phyloP scores from a whole-genome alignment of 2,329 filamentous ascomycete species.

The Elsinoe arachidis region DNA sequence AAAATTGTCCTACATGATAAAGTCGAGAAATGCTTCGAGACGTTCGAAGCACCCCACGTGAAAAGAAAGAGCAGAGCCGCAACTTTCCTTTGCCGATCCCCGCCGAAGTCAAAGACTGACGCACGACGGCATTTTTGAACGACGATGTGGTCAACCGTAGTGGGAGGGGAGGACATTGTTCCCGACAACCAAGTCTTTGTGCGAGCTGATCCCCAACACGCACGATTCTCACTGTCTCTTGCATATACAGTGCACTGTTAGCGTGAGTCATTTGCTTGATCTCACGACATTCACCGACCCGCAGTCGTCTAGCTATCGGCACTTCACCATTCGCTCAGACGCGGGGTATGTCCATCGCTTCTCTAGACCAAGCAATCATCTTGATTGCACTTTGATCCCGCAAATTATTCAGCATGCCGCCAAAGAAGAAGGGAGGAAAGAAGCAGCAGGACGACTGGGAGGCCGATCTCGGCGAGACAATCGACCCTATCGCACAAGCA shows the following conservation, averaged over 20 bases:
- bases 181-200: background rate
- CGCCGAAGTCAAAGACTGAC: background rate
- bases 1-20: background rate
- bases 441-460: conserved; percentile 88
- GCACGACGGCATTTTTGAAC: conserved; percentile 1
- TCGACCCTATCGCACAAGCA: conserved; percentile 51
- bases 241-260: background rate
- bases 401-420: conserved; percentile 56
- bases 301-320: background rate
- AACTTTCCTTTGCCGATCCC: background rate
- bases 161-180: background rate
- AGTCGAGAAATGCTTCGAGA: background rate
- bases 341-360: conserved; percentile 6
- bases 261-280: conserved; percentile 13
- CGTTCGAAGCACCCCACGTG: background rate
- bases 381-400: background rate
- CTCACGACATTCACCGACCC: background rate
- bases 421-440: conserved; percentile 88
- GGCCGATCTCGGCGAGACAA: conserved; percentile 73
- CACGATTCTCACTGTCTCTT: background rate
- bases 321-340: background rate
- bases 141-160: background rate
- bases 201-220: background rate
- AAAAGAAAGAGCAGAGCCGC: conserved; percentile 10
- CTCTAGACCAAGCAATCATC: background rate